Evolutionary conservation across 352 stramenopile species (phyloP).

Genomic region (Phytophthora ohioensis): DNA sequence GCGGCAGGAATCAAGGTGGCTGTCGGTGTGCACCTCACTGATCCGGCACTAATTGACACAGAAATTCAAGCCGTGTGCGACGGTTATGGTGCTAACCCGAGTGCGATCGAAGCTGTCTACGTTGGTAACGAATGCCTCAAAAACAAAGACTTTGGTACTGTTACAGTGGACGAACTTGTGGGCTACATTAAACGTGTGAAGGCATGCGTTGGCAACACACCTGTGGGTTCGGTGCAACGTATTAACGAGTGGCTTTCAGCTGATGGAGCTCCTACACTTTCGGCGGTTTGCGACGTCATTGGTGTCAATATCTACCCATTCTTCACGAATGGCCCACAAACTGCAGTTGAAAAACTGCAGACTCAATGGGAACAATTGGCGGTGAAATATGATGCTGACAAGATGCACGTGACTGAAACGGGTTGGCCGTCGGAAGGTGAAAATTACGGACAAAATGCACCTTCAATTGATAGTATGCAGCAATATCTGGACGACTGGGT

Average conservation of each 20-base stretch:
- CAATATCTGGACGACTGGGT: slow-evolving; percentile 58
- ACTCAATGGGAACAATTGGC: slow-evolving; percentile 60
- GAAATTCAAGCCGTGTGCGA: slow-evolving; percentile 76
- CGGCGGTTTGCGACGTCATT: slow-evolving; percentile 26
- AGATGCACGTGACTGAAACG: slow-evolving; percentile 66
- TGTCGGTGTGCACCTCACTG: slow-evolving; percentile 73
- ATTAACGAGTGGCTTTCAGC: slow-evolving; percentile 74
- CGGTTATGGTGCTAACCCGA: slow-evolving; percentile 49
- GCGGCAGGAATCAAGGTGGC: slow-evolving; percentile 66
- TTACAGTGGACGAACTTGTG: slow-evolving; percentile 46
- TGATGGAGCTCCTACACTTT: slow-evolving; percentile 43
- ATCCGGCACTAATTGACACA: slow-evolving; percentile 45
- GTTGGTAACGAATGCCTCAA: slow-evolving; percentile 83
- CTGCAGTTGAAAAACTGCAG: slow-evolving; percentile 64
- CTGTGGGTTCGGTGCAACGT: slow-evolving; percentile 78
- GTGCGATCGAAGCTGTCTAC: slow-evolving; percentile 68
- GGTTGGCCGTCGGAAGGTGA: slow-evolving; percentile 65
- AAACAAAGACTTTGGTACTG: slow-evolving; percentile 59
- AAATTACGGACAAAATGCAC: slow-evolving; percentile 42
- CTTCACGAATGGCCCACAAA: slow-evolving; percentile 55
- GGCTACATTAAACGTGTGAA: slow-evolving; percentile 69
- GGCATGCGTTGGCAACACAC: slow-evolving; percentile 47
- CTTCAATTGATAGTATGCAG: slow-evolving; percentile 50
- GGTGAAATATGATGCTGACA: slow-evolving; percentile 50
- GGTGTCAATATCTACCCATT: slow-evolving; percentile 87